These are phyloP conservation scores for Pseudogymnoascus sp. DNA, from an alignment of 2,329 filamentous ascomycete genomes.

Conservation along the genomic window DNA sequence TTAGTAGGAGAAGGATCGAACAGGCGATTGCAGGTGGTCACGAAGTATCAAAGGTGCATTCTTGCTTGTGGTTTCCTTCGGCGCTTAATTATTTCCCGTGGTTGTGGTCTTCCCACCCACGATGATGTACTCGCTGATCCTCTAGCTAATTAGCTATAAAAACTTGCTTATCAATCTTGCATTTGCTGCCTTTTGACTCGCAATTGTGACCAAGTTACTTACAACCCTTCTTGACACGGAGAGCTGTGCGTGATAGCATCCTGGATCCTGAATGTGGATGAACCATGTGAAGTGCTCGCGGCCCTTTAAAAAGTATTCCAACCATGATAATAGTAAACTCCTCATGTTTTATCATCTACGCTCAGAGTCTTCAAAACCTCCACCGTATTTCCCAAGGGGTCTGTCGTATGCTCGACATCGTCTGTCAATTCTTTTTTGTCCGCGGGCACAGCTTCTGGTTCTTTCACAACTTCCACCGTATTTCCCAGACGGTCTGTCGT, in stretches of 20 bases:
- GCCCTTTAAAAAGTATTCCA: constrained; percentile 3
- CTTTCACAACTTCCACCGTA: constrained; percentile 19
- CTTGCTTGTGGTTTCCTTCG: constrained; percentile 9
- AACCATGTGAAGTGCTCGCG: constrained; percentile 2
- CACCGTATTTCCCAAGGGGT: constrained; percentile 27
- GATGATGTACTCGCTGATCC: constrained; percentile 8
- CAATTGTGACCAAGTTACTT: background rate
- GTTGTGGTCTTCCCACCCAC: background rate
- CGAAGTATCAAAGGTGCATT: constrained; percentile 3
- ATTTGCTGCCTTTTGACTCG: constrained; percentile 4
- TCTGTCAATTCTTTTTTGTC: constrained; percentile 20
- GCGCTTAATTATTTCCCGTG: constrained; percentile 4
- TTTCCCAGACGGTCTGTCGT: constrained; percentile 28
- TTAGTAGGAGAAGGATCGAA: background rate
- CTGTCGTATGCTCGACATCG: constrained; percentile 28
- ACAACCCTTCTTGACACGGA: constrained; percentile 3
- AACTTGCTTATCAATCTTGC: constrained; percentile 3
- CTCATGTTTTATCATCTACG: constrained; percentile 29
- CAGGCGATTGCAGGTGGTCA: background rate
- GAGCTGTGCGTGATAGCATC: background rate
- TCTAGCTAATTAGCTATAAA: constrained; percentile 9
- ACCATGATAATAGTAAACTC: background rate
- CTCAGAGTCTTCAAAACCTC: constrained; percentile 16
- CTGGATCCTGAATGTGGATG: background rate
- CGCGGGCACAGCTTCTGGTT: constrained; percentile 14